phyloP scores from a whole-genome alignment of 2,329 filamentous ascomycete species.

The Helotiales sp. region DNA sequence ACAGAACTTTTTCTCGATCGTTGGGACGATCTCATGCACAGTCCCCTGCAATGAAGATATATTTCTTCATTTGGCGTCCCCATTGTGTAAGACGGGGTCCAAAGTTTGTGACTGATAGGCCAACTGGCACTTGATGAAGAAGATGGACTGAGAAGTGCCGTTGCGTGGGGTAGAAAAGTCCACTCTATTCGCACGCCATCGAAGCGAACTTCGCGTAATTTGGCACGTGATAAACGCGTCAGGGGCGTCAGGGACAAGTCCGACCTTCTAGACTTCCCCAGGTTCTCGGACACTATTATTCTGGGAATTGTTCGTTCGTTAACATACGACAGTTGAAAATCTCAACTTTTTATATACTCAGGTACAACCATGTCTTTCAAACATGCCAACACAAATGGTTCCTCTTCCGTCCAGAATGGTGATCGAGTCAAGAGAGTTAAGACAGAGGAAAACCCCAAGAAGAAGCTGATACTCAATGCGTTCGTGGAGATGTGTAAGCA shows the following conservation, averaged over 20 bases:
- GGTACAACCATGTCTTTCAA: constrained; percentile 1
- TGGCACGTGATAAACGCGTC: not conserved
- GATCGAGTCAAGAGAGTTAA: not conserved
- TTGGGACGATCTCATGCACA: not conserved
- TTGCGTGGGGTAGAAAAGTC: not conserved
- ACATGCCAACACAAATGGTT: not conserved
- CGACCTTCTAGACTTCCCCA: not conserved
- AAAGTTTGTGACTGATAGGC: too few species aligned
- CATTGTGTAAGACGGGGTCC: not conserved
- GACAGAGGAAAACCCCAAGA: not conserved
- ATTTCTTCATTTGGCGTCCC: not conserved
- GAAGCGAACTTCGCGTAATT: constrained; percentile 1
- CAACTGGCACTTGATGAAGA: not conserved
- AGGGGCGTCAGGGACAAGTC: not conserved
- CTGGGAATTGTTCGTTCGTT: too few species aligned
- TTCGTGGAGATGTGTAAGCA: constrained; percentile 13
- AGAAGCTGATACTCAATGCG: constrained; percentile 8
- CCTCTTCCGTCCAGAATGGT: not conserved
- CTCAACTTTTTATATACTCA: not conserved
- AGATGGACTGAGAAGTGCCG: not conserved
- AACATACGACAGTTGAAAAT: too few species aligned
- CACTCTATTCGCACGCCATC: constrained; percentile 5
- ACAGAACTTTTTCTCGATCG: not conserved
- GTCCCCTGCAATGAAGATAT: not conserved
- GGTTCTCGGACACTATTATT: too few species aligned